Percentiles rank a stretch among this genome's conserved stretches.
phyloP scores from a whole-genome alignment of 768 basidiomycete species.

The Tulasnella sp. region DNA sequence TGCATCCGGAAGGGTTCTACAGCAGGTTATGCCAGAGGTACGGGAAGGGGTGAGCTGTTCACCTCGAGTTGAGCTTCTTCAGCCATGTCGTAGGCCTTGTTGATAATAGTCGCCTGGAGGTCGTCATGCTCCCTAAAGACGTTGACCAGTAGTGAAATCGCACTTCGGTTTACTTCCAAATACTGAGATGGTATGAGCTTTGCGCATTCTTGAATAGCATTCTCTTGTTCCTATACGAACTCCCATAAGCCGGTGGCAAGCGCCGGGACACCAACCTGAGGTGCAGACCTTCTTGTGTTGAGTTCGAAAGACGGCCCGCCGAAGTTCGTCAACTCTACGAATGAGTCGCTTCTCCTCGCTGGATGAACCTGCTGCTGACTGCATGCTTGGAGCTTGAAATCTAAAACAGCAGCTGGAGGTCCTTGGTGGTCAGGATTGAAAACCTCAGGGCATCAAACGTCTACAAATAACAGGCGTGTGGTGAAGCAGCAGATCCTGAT shows the following conservation, averaged over 20 bases:
- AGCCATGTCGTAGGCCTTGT: conserved; percentile 23
- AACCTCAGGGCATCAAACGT: background rate
- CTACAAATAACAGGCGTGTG: background rate
- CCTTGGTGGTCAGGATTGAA: conserved; percentile 1
- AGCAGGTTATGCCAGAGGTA: background rate
- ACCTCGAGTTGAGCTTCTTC: conserved; percentile 25
- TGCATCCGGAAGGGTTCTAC: background rate
- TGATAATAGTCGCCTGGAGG: conserved; percentile 24
- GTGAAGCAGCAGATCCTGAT: background rate
- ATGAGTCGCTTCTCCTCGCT: background rate
- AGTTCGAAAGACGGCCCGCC: background rate
- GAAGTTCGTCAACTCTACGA: background rate
- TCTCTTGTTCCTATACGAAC: background rate
- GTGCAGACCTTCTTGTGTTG: background rate
- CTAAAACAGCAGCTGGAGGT: background rate
- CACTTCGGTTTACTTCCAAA: conserved; percentile 6
- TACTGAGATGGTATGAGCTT: conserved; percentile 17
- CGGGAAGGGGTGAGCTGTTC: conserved; percentile 17
- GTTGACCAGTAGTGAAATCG: conserved; percentile 6
- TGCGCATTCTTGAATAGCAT: conserved; percentile 11
- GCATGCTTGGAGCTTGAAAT: background rate
- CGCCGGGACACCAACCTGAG: background rate
- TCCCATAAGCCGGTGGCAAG: background rate
- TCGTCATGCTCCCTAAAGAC: conserved; percentile 9
- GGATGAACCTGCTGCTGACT: background rate